Base-by-base conservation (phyloP, 208 protist genomes). In the Acanthamoeba sp. region DNA sequence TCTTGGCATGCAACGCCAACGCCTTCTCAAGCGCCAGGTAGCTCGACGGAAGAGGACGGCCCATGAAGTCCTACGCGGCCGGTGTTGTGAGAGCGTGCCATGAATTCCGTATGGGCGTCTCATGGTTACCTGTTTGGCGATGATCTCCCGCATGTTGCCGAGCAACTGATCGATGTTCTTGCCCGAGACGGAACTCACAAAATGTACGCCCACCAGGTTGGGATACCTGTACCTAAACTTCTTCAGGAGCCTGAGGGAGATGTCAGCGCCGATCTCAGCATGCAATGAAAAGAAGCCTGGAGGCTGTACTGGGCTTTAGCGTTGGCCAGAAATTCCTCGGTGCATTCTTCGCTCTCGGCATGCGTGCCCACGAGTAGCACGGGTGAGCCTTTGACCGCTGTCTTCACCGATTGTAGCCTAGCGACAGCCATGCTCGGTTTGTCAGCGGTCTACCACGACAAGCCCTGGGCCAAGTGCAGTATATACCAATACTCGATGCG, bases 401-500 rank as follows among this genome's bases (percentile, higher is more conserved):
- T 27, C 29, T 45, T 69, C 20, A 92, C 42, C 27, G 87, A 92
- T 34, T 92, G 87, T 14, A 92, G 52, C 87, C 87, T 92, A 38
- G 5, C 1, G 45, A n/a, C n/a, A n/a, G n/a, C n/a, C n/a, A n/a
- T 16, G 45, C 45, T 3, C 42, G 42, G 10, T 14, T 48, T 3
- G 6, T 48, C 6, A 48, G 42, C 10, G 42, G 42, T 48, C 42
- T n/a, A 48, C 42, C 42, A 48, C 10, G 42, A 48, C 3, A n/a
- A n/a, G n/a, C n/a, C n/a, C n/a, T n/a, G n/a, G n/a, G n/a, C n/a
- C n/a, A n/a, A n/a, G n/a, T n/a, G n/a, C n/a, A n/a, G n/a, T n/a
- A n/a, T n/a, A n/a, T 64, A 90, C 82, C 82, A 90, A 24, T 45
- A 90, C 24, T 90, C 82, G 55, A 90, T 22, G 38, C 55, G 82